Evolutionary conservation across 441 rosid species (phyloP).

Genomic region (Jatropha podagrica): DNA sequence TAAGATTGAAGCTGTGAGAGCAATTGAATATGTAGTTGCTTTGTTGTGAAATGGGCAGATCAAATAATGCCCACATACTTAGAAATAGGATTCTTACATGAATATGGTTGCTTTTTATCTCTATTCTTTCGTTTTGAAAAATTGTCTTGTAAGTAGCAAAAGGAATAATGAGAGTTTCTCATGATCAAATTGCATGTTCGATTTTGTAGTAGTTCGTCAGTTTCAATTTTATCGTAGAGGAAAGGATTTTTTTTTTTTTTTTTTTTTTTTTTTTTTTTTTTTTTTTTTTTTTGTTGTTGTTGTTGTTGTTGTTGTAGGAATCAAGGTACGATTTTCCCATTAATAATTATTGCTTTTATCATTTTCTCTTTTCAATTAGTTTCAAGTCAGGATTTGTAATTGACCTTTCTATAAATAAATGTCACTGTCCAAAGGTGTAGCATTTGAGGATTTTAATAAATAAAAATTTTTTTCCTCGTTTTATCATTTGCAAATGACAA

Average conservation of each 20-base stretch:
- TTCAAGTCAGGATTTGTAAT: too few species aligned
- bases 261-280: too few species aligned
- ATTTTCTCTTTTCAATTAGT: too few species aligned
- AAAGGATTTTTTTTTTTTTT: too few species aligned
- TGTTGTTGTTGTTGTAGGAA: background rate
- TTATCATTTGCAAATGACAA: too few species aligned
- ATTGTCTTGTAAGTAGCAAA: background rate
- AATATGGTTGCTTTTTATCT: constrained; percentile 3
- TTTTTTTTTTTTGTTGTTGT: too few species aligned
- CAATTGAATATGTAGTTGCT: constrained; percentile 23
- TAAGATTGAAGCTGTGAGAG: constrained; percentile 31
- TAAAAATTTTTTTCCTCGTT: too few species aligned
- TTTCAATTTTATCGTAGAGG: background rate
- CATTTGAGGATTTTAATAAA: too few species aligned
- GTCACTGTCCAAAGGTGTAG: too few species aligned
- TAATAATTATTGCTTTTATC: too few species aligned
- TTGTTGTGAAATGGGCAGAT: constrained; percentile 30
- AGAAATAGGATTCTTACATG: constrained; percentile 19
- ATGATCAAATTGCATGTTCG: background rate
- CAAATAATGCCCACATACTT: constrained; percentile 23
- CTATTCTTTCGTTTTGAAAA: background rate
- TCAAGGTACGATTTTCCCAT: too few species aligned
- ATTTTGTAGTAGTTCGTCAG: background rate
- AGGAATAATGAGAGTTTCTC: background rate
- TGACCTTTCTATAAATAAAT: too few species aligned